A percentile compares a stretch with the other conserved stretches of the same genome.
phyloP scores from a whole-genome alignment of 768 basidiomycete species.

The Tulasnella sp. region DNA sequence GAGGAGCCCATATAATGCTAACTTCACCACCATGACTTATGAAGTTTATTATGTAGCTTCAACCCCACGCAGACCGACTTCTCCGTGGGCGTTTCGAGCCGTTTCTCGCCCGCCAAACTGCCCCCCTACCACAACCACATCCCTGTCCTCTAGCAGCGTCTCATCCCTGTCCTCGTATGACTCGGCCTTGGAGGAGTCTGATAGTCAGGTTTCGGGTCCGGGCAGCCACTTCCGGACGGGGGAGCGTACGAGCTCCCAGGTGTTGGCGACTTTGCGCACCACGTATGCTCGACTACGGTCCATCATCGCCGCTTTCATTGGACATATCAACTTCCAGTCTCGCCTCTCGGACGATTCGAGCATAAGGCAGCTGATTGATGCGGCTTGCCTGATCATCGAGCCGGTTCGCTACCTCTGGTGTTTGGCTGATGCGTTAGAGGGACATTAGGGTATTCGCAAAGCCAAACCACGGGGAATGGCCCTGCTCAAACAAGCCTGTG shows the following conservation, averaged over 20 bases:
- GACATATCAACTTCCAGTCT: conserved; percentile 91
- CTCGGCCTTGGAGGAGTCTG: neutral
- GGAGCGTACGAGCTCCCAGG: conserved; percentile 61
- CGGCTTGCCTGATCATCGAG: conserved; percentile 89
- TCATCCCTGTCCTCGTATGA: conserved; percentile 56
- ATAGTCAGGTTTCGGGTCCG: conserved; percentile 57
- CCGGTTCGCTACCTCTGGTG: conserved; percentile 86
- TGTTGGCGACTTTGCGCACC: conserved; percentile 69
- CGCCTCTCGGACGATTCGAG: conserved; percentile 86
- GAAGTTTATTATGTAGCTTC: too few relatives aligned
- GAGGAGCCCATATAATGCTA: too few relatives aligned
- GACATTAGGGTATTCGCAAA: conserved; percentile 62
- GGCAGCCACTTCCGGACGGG: conserved; percentile 65
- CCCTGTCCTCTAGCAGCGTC: conserved; percentile 70
- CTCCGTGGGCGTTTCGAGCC: too few relatives aligned
- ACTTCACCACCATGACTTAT: neutral
- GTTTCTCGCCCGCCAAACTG: too few relatives aligned
- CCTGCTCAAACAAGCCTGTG: conserved; percentile 66
- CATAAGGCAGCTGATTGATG: conserved; percentile 89
- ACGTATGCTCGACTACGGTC: conserved; percentile 90
- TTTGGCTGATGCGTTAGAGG: conserved; percentile 83
- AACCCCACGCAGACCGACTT: too few relatives aligned
- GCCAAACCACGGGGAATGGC: conserved; percentile 50
- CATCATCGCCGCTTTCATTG: conserved; percentile 95
- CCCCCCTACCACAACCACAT: too few relatives aligned